phyloP scores from a whole-genome alignment of 495 filamentous ascomycete genomes.

The Xylaria intraflava region DNA sequence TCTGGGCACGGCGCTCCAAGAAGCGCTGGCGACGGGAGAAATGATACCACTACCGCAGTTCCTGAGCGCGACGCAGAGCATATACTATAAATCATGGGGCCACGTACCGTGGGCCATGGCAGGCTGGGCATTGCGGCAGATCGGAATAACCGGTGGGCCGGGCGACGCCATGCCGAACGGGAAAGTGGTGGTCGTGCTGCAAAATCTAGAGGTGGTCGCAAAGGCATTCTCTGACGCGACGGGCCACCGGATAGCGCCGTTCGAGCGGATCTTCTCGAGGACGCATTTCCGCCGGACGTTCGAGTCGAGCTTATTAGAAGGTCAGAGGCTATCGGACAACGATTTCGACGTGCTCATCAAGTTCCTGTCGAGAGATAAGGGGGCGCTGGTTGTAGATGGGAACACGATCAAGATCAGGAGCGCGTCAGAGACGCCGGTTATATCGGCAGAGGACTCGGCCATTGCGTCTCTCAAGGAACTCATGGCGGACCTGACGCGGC shows the following conservation, averaged over 20 bases:
- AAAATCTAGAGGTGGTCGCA: slow-evolving; percentile 48
- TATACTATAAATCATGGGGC: slow-evolving; percentile 51
- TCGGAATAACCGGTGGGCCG: slow-evolving; percentile 53
- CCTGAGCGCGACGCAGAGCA: slow-evolving; percentile 50
- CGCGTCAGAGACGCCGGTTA: slow-evolving; percentile 35
- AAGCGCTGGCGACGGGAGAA: slow-evolving; percentile 60
- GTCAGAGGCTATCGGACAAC: slow-evolving; percentile 47
- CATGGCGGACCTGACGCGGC: slow-evolving; percentile 53
- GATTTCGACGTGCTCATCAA: slow-evolving; percentile 67
- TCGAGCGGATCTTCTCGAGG: slow-evolving; percentile 63
- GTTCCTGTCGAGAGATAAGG: slow-evolving; percentile 66
- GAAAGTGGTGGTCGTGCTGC: slow-evolving; percentile 49
- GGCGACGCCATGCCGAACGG: slow-evolving; percentile 43
- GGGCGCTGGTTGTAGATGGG: slow-evolving; percentile 56
- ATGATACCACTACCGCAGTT: slow-evolving; percentile 66
- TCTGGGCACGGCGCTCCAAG: slow-evolving; percentile 70
- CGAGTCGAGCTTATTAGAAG: slow-evolving; percentile 42
- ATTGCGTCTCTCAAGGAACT: slow-evolving; percentile 72
- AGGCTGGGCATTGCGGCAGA: slow-evolving; percentile 66
- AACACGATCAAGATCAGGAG: slow-evolving; percentile 68
- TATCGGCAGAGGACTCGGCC: slow-evolving; percentile 69
- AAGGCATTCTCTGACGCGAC: slow-evolving; percentile 43
- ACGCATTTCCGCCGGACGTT: slow-evolving; percentile 57
- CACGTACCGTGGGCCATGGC: slow-evolving; percentile 49
- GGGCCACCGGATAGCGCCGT: slow-evolving; percentile 39